Evolutionary conservation across 495 filamentous ascomycete genomes (phyloP).

Genomic region (Penicillium manginii): DNA sequence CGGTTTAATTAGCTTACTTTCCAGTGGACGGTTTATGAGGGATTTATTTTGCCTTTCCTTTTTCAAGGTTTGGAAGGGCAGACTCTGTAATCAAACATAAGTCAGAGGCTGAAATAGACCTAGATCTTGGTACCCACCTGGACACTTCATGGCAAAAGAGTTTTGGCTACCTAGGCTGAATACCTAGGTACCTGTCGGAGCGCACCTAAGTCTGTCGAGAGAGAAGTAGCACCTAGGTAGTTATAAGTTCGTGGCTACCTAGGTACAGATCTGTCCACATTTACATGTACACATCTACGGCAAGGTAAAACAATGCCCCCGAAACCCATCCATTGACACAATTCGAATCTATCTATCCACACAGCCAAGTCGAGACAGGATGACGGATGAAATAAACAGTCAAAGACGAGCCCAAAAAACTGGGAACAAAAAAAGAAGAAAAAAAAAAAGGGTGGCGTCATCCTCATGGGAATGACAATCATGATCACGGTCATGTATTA

Average conservation of each 20-base stretch:
- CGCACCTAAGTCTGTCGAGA: no score
- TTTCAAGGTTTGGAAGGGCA: no score
- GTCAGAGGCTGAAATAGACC: no score
- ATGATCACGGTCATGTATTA: conserved; percentile 1
- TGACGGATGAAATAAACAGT: not conserved
- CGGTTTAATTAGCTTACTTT: not conserved
- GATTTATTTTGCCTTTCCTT: not conserved
- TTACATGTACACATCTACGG: not conserved
- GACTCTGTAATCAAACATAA: no score
- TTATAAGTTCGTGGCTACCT: no score
- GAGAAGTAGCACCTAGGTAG: no score
- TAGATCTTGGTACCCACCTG: no score
- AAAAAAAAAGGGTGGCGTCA: conserved; percentile 1
- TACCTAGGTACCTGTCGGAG: no score
- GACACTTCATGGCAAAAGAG: no score
- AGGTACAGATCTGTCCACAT: no score
- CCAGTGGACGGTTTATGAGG: not conserved
- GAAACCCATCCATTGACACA: not conserved
- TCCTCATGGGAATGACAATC: not conserved
- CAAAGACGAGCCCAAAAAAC: not conserved
- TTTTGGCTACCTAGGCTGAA: no score
- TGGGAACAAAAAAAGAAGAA: conserved; percentile 4
- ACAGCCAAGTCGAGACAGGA: not conserved
- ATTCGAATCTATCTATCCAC: not conserved
- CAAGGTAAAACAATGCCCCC: not conserved